These are phyloP conservation scores for Pythium oligandrum DNA, from an alignment of 352 stramenopile species.

Conservation along the genomic window DNA sequence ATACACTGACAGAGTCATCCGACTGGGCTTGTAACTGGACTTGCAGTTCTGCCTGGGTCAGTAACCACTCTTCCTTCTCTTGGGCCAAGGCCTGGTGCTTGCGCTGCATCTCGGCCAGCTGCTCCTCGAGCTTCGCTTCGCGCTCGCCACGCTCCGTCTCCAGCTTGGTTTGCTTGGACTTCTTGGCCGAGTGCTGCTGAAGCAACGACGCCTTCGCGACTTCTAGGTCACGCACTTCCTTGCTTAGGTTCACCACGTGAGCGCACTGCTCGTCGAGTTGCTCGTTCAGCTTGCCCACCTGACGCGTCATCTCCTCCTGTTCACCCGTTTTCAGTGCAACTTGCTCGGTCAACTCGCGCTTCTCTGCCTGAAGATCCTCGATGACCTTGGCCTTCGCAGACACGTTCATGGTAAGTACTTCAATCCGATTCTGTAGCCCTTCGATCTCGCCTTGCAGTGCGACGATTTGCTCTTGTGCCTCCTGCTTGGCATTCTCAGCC, in stretches of 20 bases:
- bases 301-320: neutral
- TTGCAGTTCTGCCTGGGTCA: conserved; percentile 11
- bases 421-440: conserved; percentile 11
- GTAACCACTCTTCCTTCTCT: conserved; percentile 8
- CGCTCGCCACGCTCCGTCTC: too few species aligned
- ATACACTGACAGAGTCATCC: too few species aligned
- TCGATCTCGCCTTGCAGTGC: conserved; percentile 4
- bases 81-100: neutral
- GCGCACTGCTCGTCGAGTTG: too few species aligned
- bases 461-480: conserved; percentile 2
- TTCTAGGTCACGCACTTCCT: too few species aligned
- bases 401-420: conserved; percentile 17
- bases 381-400: conserved; percentile 18
- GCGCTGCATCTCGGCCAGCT: conserved; percentile 21
- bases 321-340: conserved; percentile 1
- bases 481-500: neutral
- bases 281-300: too few species aligned
- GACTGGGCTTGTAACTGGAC: neutral
- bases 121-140: conserved; percentile 14
- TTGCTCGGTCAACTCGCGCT: conserved; percentile 14
- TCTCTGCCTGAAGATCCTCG: conserved; percentile 7
- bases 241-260: too few species aligned
- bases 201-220: conserved; percentile 1
- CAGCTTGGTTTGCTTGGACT: conserved; percentile 5
- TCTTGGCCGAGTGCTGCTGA: conserved; percentile 4